Evolutionary conservation across 2,329 filamentous ascomycete genomes (phyloP).

Genomic region (Pleochaeta shiraiana): DNA sequence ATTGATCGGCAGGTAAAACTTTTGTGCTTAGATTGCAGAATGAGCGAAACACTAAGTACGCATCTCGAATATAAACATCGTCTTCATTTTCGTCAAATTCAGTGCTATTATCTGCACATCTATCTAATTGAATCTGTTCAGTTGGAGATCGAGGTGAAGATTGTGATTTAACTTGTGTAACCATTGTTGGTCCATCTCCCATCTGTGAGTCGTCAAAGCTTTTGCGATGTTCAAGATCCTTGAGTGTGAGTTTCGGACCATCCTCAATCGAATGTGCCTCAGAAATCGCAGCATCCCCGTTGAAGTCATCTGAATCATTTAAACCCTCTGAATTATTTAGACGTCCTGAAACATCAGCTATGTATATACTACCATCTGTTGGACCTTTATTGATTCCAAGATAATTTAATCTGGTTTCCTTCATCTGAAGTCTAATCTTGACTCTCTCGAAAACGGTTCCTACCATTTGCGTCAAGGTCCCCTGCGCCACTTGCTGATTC

Average conservation of each 20-base stretch:
- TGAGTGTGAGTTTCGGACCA: conserved; percentile 36
- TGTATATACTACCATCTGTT: conserved; percentile 16
- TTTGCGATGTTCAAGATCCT: conserved; percentile 44
- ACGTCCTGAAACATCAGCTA: conserved; percentile 16
- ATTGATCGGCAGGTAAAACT: conserved; percentile 66
- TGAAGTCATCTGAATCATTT: conserved; percentile 13
- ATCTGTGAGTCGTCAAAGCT: conserved; percentile 43
- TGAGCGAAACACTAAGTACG: conserved; percentile 89
- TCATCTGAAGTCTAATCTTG: conserved; percentile 65
- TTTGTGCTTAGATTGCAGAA: conserved; percentile 98
- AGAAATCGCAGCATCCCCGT: conserved; percentile 12
- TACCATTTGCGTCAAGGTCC: conserved; percentile 95
- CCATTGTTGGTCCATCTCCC: conserved; percentile 44
- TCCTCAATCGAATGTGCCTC: conserved; percentile 18
- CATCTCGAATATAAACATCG: conserved; percentile 91
- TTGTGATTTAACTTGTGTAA: conserved; percentile 32
- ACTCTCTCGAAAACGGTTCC: conserved; percentile 95
- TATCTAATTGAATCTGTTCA: conserved; percentile 32
- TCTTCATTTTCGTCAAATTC: conserved; percentile 55
- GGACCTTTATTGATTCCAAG: conserved; percentile 15
- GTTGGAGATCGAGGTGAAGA: conserved; percentile 27
- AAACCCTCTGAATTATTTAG: conserved; percentile 11
- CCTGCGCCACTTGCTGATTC: conserved; percentile 94
- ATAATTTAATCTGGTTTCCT: conserved; percentile 48
- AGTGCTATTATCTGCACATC: conserved; percentile 29